phyloP scores from a whole-genome alignment of 2,329 filamentous ascomycete species.

The Zasmidium angulare region DNA sequence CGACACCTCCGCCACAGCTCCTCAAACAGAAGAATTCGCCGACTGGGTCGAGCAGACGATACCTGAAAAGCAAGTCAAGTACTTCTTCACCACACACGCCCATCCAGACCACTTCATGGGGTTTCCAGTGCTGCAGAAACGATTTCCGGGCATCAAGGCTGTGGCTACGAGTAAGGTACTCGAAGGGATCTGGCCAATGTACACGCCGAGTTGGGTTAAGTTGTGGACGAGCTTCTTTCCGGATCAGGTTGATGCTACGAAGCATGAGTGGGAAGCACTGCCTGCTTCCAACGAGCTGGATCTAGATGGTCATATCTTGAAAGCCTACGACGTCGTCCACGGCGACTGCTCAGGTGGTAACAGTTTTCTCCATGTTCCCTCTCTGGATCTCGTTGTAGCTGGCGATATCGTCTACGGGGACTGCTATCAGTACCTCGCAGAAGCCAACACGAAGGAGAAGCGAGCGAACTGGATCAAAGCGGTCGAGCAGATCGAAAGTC shows the following conservation, averaged over 20 bases:
- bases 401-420: constrained; percentile 1
- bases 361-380: background rate
- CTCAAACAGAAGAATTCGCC: background rate
- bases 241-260: background rate
- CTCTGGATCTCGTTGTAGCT: background rate
- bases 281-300: background rate
- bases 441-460: background rate
- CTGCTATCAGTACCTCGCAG: background rate
- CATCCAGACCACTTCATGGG: constrained; percentile 4
- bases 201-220: background rate
- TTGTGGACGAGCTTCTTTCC: background rate
- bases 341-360: background rate
- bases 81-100: constrained; percentile 4
- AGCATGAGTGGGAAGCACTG: background rate
- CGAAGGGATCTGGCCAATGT: background rate
- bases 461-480: constrained; percentile 3
- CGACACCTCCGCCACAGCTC: background rate
- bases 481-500: background rate
- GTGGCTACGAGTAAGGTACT: background rate
- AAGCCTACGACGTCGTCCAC: background rate
- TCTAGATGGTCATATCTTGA: background rate
- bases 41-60: background rate
- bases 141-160: background rate
- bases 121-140: background rate
- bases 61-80: background rate